Evolutionary conservation across 2,329 filamentous ascomycete species (phyloP).

Genomic region (Huntiella abstrusa): DNA sequence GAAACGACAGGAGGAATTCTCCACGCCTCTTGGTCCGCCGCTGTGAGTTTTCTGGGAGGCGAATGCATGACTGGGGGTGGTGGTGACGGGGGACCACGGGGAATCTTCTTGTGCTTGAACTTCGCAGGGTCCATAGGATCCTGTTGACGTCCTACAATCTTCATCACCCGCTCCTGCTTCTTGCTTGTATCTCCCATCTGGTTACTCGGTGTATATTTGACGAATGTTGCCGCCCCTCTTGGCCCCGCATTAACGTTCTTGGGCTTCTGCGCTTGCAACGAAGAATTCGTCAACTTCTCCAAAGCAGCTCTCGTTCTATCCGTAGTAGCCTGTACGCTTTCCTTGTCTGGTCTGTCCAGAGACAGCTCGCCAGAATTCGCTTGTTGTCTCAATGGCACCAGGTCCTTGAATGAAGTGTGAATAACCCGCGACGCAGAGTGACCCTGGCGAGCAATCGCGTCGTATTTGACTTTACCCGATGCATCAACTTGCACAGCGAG

Average conservation of each 20-base stretch:
- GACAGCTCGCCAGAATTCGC: slow-evolving; percentile 87
- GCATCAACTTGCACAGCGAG: slow-evolving; percentile 81
- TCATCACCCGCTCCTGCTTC: slow-evolving; percentile 93
- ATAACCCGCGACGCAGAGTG: slow-evolving; percentile 71
- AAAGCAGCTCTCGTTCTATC: slow-evolving; percentile 79
- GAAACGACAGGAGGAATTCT: slow-evolving; percentile 72
- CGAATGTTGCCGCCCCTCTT: slow-evolving; percentile 74
- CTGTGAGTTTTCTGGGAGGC: slow-evolving; percentile 82
- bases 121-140: slow-evolving; percentile 96
- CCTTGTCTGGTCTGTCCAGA: slow-evolving; percentile 63
- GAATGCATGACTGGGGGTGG: slow-evolving; percentile 91
- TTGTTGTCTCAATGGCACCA: slow-evolving; percentile 83
- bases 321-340: slow-evolving; percentile 66
- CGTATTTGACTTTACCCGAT: slow-evolving; percentile 89
- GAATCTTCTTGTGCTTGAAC: slow-evolving; percentile 98
- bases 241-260: slow-evolving; percentile 79
- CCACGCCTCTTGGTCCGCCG: slow-evolving; percentile 95
- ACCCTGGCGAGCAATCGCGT: slow-evolving; percentile 79
- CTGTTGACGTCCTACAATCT: slow-evolving; percentile 84
- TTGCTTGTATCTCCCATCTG: slow-evolving; percentile 81
- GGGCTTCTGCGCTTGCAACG: slow-evolving; percentile 80
- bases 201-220: slow-evolving; percentile 85
- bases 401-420: slow-evolving; percentile 88
- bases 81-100: slow-evolving; percentile 75
- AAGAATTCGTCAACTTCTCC: slow-evolving; percentile 62